Percentiles rank a stretch among this genome's conserved stretches.
Conservation (phyloP, 176 grass and related monocot species). For the Ananas comosus region DNA sequence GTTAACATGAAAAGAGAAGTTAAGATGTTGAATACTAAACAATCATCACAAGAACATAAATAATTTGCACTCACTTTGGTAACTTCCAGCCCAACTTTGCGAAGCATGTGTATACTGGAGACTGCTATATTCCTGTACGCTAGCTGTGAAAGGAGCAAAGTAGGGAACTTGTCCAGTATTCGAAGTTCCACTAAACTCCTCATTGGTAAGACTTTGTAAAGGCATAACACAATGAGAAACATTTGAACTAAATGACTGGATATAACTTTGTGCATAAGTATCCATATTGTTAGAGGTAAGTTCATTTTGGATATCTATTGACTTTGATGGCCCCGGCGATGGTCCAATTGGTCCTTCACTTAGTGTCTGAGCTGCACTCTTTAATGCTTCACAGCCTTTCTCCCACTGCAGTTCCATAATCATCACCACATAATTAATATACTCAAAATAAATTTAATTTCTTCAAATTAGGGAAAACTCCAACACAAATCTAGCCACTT, state of each 20-base stretch:
- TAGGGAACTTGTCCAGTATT: constrained; percentile 24
- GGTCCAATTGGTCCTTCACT: constrained; percentile 34
- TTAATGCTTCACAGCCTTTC: constrained; percentile 45
- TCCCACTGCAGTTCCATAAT: constrained; percentile 72
- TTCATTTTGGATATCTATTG: constrained; percentile 91
- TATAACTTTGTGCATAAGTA: constrained; percentile 50
- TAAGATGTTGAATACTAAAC: background rate
- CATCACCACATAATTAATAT: constrained; percentile 1
- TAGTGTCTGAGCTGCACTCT: constrained; percentile 14
- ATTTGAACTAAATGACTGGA: constrained; percentile 49
- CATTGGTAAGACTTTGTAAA: constrained; percentile 96
- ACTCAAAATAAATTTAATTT: background rate
- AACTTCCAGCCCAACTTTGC: constrained; percentile 11
- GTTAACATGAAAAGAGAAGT: too few species aligned
- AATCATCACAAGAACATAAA: constrained; percentile 11
- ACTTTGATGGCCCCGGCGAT: constrained; percentile 33
- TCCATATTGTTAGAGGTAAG: constrained; percentile 55
- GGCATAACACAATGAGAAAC: constrained; percentile 80
- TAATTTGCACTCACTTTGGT: constrained; percentile 17
- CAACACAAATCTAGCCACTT: background rate
- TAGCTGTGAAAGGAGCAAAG: constrained; percentile 29
- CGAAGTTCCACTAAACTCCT: constrained; percentile 33
- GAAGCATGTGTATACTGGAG: constrained; percentile 6
- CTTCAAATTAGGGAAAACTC: background rate
- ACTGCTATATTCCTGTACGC: constrained; percentile 15